These are phyloP conservation scores for Paecilomyces dactylethromorphus DNA, from an alignment of 2,329 filamentous ascomycete species.

Conservation along the genomic window DNA sequence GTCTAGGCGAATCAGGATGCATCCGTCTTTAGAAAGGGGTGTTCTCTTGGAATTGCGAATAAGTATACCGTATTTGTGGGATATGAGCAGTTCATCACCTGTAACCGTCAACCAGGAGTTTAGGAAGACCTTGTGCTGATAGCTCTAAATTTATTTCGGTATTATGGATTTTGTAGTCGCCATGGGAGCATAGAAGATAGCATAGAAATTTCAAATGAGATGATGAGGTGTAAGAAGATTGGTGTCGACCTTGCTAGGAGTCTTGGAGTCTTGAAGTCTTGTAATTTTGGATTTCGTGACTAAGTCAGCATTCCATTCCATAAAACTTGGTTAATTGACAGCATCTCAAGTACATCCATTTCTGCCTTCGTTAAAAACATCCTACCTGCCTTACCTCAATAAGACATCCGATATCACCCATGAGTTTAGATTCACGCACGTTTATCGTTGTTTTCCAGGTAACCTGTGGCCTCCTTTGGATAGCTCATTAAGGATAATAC, in stretches of 20 bases:
- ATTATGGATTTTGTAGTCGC: constrained; percentile 22
- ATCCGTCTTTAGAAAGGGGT: constrained; percentile 13
- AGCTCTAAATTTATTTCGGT: constrained; percentile 11
- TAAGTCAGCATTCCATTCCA: neutral
- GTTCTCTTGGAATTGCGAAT: constrained; percentile 11
- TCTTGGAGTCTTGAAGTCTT: constrained; percentile 20
- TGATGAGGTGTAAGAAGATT: constrained; percentile 20
- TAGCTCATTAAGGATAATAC: neutral
- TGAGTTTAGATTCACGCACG: constrained; percentile 2
- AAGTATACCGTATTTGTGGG: constrained; percentile 14
- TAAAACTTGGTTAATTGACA: neutral
- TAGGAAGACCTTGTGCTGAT: neutral
- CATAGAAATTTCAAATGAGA: constrained; percentile 21
- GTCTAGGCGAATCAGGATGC: constrained; percentile 12
- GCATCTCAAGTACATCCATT: constrained; percentile 10
- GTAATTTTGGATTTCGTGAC: constrained; percentile 7
- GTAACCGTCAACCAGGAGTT: neutral
- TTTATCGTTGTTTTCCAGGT: neutral
- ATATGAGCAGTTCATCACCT: constrained; percentile 6
- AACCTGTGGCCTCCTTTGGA: neutral
- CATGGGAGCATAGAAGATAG: constrained; percentile 17
- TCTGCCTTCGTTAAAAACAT: constrained; percentile 19
- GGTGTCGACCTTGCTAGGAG: constrained; percentile 19
- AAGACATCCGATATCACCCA: constrained; percentile 15
- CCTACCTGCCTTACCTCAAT: constrained; percentile 14